These are phyloP conservation scores for Mesembryanthemum crystallinum DNA, from an alignment of 148 eudicot genomes.

Conservation along the genomic window DNA sequence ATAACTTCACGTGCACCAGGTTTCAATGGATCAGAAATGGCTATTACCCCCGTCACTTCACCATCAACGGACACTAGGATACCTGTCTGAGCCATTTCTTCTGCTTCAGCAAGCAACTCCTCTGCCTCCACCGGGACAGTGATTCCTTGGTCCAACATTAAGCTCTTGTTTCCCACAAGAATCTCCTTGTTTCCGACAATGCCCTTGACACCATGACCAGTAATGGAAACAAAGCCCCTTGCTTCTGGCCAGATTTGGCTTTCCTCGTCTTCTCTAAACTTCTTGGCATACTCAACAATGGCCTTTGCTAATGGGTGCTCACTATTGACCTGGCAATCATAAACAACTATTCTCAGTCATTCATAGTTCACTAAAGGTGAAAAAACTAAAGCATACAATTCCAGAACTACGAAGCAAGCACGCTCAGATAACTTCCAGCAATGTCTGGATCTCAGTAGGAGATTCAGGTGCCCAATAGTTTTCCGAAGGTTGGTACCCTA, in stretches of 20 bases:
- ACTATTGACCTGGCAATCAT: constrained; percentile 59
- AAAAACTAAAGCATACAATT: neutral
- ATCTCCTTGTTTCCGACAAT: constrained; percentile 53
- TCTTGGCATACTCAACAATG: constrained; percentile 77
- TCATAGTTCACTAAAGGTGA: neutral
- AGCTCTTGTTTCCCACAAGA: constrained; percentile 76
- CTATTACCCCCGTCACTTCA: constrained; percentile 59
- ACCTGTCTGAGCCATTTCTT: constrained; percentile 80
- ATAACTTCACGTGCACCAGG: constrained; percentile 72
- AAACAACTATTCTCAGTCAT: neutral
- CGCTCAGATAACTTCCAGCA: too few species aligned
- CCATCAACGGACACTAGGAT: constrained; percentile 67
- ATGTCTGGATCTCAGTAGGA: too few species aligned
- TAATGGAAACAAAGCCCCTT: constrained; percentile 54
- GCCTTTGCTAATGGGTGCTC: constrained; percentile 97
- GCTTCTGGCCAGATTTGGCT: constrained; percentile 63
- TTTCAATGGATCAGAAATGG: constrained; percentile 86
- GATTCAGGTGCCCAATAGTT: too few species aligned
- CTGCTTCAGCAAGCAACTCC: constrained; percentile 65
- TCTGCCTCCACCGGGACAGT: constrained; percentile 57
- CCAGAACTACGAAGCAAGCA: too few species aligned
- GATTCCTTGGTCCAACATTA: constrained; percentile 60
- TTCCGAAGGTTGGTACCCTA: too few species aligned
- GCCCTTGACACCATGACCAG: constrained; percentile 86
- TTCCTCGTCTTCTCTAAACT: constrained; percentile 58